Evolutionary conservation across 2,329 filamentous ascomycete species (phyloP).

Genomic region (Nannizziopsis barbatae): DNA sequence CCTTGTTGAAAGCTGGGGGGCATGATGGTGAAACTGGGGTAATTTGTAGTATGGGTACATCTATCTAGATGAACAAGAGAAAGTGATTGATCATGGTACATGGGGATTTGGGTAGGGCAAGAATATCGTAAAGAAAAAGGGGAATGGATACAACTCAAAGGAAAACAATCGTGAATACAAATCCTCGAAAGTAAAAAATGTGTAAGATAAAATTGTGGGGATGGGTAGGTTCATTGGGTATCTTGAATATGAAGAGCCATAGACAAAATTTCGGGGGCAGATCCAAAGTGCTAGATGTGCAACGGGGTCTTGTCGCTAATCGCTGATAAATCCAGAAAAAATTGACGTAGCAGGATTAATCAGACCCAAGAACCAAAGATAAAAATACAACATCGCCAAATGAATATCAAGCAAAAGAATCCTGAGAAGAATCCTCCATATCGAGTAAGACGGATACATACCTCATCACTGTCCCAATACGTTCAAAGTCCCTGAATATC

Average conservation of each 20-base stretch:
- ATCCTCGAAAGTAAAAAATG: slow-evolving; percentile 6
- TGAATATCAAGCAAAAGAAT: background rate
- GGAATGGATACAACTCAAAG: background rate
- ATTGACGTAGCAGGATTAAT: background rate
- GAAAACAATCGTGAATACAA: slow-evolving; percentile 10
- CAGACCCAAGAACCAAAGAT: slow-evolving; percentile 8
- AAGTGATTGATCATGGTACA: slow-evolving; percentile 6
- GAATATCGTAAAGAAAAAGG: background rate
- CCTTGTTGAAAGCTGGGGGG: background rate
- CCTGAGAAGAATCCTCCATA: background rate
- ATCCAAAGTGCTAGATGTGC: background rate
- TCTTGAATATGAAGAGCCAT: background rate
- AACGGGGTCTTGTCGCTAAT: background rate
- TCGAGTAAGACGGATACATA: background rate
- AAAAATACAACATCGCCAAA: slow-evolving; percentile 12
- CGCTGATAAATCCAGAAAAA: background rate
- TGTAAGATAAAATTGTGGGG: background rate
- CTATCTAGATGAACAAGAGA: slow-evolving; percentile 22
- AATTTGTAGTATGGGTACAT: slow-evolving; percentile 25
- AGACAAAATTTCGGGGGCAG: background rate
- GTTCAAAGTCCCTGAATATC: background rate
- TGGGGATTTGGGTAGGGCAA: background rate
- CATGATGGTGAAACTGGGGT: background rate
- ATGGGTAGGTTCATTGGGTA: background rate
- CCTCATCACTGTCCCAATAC: background rate